phyloP scores from a whole-genome alignment of 2,329 filamentous ascomycete species.

The Fusarium buxicola region DNA sequence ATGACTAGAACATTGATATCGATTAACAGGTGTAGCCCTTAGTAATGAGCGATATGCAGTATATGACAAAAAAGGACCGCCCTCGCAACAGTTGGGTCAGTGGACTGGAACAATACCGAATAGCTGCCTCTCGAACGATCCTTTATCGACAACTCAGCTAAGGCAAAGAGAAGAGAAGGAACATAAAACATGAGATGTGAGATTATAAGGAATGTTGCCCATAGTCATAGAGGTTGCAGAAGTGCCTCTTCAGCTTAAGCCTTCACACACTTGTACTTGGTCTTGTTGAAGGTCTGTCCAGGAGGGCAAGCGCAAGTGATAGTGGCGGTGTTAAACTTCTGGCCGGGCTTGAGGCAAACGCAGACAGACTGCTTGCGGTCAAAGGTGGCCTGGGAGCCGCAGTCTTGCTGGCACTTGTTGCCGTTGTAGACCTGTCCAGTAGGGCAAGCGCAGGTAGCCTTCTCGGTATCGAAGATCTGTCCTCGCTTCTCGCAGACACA shows the following conservation, averaged over 20 bases:
- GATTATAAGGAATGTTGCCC: conserved; percentile 1
- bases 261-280: not conserved
- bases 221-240: not conserved
- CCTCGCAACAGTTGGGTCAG: not conserved
- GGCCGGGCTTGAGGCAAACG: not conserved
- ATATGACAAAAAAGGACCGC: not conserved
- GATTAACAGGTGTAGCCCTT: conserved; percentile 7
- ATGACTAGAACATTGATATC: not conserved
- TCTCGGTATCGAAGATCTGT: not conserved
- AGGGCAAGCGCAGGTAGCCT: not conserved
- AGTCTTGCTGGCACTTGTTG: not conserved
- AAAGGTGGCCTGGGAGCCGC: not conserved
- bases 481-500: conserved; percentile 16
- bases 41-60: conserved; percentile 7
- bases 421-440: not conserved
- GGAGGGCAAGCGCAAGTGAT: not conserved
- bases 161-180: not conserved
- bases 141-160: not conserved
- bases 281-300: not conserved
- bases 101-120: too few relatives aligned
- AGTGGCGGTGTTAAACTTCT: not conserved
- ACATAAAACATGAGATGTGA: not conserved
- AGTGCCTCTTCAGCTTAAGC: not conserved
- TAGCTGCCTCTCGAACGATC: too few relatives aligned
- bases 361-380: not conserved